phyloP scores from a whole-genome alignment of 2,329 filamentous ascomycete species.

The Colletotrichum musae region DNA sequence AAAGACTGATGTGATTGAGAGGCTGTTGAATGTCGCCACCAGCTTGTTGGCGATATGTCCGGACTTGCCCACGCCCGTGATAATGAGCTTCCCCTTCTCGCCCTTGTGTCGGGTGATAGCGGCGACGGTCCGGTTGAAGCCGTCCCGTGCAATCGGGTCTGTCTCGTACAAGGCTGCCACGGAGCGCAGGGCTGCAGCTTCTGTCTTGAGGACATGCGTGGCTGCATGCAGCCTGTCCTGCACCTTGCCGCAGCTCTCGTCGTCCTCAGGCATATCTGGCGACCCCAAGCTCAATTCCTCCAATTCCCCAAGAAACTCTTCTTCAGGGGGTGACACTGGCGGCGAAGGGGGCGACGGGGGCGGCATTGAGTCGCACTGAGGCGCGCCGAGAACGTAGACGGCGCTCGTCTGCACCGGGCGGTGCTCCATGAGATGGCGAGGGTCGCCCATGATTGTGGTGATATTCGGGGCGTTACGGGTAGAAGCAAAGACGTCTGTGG shows the following conservation, averaged over 20 bases:
- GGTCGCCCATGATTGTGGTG: slow-evolving; percentile 35
- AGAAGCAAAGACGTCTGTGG: not conserved
- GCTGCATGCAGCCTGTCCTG: slow-evolving; percentile 71
- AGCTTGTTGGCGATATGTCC: slow-evolving; percentile 92
- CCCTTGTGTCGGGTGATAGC: slow-evolving; percentile 74
- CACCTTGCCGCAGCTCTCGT: slow-evolving; percentile 40
- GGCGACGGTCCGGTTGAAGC: slow-evolving; percentile 80
- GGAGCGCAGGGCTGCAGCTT: slow-evolving; percentile 82
- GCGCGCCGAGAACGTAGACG: slow-evolving; percentile 61
- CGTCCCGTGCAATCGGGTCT: slow-evolving; percentile 75
- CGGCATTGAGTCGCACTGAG: slow-evolving; percentile 56
- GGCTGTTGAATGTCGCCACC: slow-evolving; percentile 91
- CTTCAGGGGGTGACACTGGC: slow-evolving; percentile 38
- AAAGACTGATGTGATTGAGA: slow-evolving; percentile 85
- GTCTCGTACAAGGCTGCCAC: slow-evolving; percentile 84
- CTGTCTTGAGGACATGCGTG: slow-evolving; percentile 88
- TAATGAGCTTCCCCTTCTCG: slow-evolving; percentile 81
- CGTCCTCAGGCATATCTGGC: slow-evolving; percentile 40
- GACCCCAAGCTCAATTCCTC: slow-evolving; percentile 41
- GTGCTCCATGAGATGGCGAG: slow-evolving; percentile 47
- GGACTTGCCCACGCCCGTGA: slow-evolving; percentile 93
- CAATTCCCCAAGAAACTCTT: slow-evolving; percentile 34
- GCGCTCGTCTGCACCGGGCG: slow-evolving; percentile 66
- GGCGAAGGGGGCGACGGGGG: slow-evolving; percentile 67
- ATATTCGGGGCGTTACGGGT: not conserved